A percentile compares a stretch with the other conserved stretches of the same genome.
Conservation (phyloP, 164 flowering plant genomes). For the Vitis rotundifolia region DNA sequence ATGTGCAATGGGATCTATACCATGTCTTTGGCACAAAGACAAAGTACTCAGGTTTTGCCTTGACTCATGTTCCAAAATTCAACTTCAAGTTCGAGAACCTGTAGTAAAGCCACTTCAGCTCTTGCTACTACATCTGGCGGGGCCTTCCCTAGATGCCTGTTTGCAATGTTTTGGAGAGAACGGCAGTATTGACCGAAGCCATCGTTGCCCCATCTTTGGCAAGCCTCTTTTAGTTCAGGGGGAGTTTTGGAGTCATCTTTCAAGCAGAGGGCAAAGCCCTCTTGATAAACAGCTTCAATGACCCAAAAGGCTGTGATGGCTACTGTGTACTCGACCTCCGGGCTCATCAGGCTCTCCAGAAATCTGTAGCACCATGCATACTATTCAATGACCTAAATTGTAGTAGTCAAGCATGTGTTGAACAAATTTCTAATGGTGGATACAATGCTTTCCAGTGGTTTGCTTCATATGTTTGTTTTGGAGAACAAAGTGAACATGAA, state of each 20-base stretch:
- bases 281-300: conserved; percentile 82
- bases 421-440: too few relatives aligned
- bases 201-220: conserved; percentile 87
- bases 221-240: conserved; percentile 63
- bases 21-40: too few relatives aligned
- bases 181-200: conserved; percentile 64
- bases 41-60: conserved; percentile 22
- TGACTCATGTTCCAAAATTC: conserved; percentile 93
- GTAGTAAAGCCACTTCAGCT: conserved; percentile 59
- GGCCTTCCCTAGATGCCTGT: conserved; percentile 50
- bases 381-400: background rate
- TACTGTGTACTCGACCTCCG: conserved; percentile 61
- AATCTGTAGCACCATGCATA: conserved; percentile 38
- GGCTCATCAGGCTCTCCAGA: conserved; percentile 55
- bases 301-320: conserved; percentile 85
- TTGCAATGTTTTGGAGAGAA: conserved; percentile 54
- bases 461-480: too few relatives aligned
- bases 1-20: too few relatives aligned
- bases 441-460: too few relatives aligned
- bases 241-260: conserved; percentile 58
- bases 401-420: too few relatives aligned
- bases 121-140: conserved; percentile 34
- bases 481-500: too few relatives aligned
- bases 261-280: conserved; percentile 78
- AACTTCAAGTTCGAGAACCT: conserved; percentile 67